Evolutionary conservation across 1,284 basidiomycete species (phyloP), one percentile per base, ranked within the genome.

Genomic region (Ganoderma lingzhi): DNA sequence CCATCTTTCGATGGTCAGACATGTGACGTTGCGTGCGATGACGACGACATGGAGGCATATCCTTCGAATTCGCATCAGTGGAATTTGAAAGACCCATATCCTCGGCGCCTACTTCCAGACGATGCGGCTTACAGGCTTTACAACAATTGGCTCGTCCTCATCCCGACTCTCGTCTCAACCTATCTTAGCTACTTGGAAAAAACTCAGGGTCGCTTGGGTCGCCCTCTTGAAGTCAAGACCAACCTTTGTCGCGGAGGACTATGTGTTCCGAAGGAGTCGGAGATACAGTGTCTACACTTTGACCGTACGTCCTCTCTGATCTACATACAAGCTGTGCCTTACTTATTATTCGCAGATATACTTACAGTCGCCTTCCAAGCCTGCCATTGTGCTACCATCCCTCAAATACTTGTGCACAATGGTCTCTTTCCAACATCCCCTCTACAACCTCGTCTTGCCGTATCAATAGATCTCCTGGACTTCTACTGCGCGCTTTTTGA

Each of bases 401-500:
- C 68, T 2, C 42, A 65, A 23, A 42, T 48, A 1, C 62, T 72
- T 5, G 66, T 72, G 9, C n/a, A 9, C 15, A 63, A 63, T 41
- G 68, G 71, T 6, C 41, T 72, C 6, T 72, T 72, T 19, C 71
- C 71, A 3, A 66, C 66, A 2, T 59, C 71, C 0, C 71, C 68
- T 2, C n/a, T 48, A 17, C 59, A 66, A 35, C 71, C 71, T 19
- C 63, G 69, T 0, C 19, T 73, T 2, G 74, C 72, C 3, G 64
- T 75, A 0, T 67, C 68, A 1, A 65, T 73, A 17, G 70, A 71
- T n/a, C 63, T 73, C 15, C 70, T 79, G 17, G 76, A 76, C 42
- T 67, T 74, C 14, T 77, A 76, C 51, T 77, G 39, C 3, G 71
- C 72, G 2, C 65, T 79, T 1, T 76, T 78, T 37, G 74, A 79